Percentiles rank a stretch among this genome's conserved stretches.
phyloP scores from a whole-genome alignment of 139 green algal species.

The Klebsormidium nitens region DNA sequence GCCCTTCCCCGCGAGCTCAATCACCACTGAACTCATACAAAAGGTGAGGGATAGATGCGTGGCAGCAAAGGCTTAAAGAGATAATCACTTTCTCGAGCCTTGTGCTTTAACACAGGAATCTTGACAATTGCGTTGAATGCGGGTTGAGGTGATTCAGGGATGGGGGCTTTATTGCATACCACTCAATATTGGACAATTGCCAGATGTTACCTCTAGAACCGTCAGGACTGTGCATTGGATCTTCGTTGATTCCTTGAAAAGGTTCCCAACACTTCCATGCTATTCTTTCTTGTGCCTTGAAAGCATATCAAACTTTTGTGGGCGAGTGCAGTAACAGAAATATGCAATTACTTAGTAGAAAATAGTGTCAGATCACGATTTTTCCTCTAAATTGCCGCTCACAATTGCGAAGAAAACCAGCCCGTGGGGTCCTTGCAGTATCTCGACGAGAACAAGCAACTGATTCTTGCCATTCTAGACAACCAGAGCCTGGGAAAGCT shows the following conservation, averaged over 20 bases:
- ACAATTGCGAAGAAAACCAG: no score
- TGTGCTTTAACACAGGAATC: background rate
- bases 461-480: conserved; percentile 52
- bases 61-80: no score
- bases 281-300: background rate
- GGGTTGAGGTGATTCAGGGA: background rate
- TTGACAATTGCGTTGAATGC: background rate
- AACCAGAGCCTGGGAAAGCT: conserved; percentile 54
- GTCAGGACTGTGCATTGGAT: no score
- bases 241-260: no score
- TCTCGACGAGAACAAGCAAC: conserved; percentile 53
- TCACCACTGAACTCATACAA: conserved; percentile 28
- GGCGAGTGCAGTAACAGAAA: no score
- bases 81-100: background rate
- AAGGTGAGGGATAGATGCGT: no score
- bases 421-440: no score
- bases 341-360: no score
- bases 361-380: no score
- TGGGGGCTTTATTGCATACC: background rate
- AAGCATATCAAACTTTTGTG: no score
- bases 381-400: no score
- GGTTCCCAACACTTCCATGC: background rate
- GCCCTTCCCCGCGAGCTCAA: conserved; percentile 4
- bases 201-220: no score
- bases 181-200: background rate